phyloP scores from a whole-genome alignment of 345 rosid genomes.

The Gossypium rotundifolium region DNA sequence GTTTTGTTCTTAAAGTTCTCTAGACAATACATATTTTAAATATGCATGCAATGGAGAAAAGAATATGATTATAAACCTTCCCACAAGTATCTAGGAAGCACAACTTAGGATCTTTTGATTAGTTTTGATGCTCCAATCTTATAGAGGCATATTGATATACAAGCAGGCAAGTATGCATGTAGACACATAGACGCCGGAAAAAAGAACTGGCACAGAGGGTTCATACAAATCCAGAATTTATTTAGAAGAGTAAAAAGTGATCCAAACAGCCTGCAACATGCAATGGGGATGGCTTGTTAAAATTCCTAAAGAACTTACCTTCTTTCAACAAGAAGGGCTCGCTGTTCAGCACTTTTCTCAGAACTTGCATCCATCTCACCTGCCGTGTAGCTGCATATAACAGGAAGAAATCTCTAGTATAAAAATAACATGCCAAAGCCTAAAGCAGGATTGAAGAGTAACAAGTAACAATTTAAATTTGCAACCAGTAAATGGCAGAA shows the following conservation, averaged over 20 bases:
- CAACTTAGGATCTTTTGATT: neutral
- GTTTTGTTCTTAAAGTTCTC: neutral
- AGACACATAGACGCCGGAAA: neutral
- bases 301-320: slow-evolving; percentile 39
- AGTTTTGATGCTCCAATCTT: neutral
- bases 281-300: neutral
- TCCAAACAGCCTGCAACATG: neutral
- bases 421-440: neutral
- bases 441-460: neutral
- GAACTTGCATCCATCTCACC: slow-evolving; percentile 43
- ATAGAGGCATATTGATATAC: neutral
- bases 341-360: slow-evolving; percentile 56
- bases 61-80: neutral
- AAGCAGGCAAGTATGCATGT: neutral
- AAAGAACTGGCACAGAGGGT: neutral
- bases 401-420: slow-evolving; percentile 14
- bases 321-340: slow-evolving; percentile 74
- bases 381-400: slow-evolving; percentile 33
- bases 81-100: neutral
- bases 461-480: neutral
- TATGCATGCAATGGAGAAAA: neutral
- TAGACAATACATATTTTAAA: neutral
- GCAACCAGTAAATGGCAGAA: neutral
- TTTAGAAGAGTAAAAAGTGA: neutral
- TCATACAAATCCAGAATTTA: neutral